Evolutionary conservation across 495 filamentous ascomycete genomes (phyloP).

Genomic region (Podospora fimiseda): DNA sequence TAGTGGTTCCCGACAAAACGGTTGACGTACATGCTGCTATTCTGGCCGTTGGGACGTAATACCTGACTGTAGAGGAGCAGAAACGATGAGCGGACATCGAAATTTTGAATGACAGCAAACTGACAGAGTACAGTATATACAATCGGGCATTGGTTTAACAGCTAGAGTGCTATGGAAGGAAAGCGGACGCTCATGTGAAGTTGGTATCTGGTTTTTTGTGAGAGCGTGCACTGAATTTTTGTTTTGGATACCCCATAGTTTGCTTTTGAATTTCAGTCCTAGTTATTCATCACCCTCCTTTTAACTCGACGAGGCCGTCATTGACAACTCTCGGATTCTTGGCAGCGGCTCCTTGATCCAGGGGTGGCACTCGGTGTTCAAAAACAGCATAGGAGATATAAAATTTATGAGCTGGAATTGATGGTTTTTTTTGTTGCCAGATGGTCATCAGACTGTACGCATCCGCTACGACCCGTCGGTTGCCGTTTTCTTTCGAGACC

Average conservation of each 20-base stretch:
- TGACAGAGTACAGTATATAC: no score
- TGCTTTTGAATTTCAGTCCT: neutral
- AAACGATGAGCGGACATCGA: no score
- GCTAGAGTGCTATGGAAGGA: no score
- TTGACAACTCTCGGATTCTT: neutral
- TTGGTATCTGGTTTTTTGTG: no score
- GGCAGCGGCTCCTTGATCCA: neutral
- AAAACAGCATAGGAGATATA: neutral
- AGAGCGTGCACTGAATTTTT: no score
- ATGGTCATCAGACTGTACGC: neutral
- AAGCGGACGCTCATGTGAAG: no score
- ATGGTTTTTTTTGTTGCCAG: neutral
- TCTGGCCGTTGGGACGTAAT: neutral
- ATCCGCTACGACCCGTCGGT: neutral
- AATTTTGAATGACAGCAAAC: no score
- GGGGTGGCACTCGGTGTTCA: neutral
- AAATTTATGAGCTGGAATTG: no score
- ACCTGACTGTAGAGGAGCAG: neutral
- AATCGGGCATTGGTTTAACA: no score
- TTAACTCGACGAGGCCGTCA: neutral
- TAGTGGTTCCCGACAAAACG: slow-evolving; percentile 25
- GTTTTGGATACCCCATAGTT: no score
- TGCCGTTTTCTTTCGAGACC: neutral
- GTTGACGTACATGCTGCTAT: slow-evolving; percentile 23
- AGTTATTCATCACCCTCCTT: neutral